Conservation (phyloP, 2,329 filamentous ascomycete genomes). For the Epichloe brachyelytri region DNA sequence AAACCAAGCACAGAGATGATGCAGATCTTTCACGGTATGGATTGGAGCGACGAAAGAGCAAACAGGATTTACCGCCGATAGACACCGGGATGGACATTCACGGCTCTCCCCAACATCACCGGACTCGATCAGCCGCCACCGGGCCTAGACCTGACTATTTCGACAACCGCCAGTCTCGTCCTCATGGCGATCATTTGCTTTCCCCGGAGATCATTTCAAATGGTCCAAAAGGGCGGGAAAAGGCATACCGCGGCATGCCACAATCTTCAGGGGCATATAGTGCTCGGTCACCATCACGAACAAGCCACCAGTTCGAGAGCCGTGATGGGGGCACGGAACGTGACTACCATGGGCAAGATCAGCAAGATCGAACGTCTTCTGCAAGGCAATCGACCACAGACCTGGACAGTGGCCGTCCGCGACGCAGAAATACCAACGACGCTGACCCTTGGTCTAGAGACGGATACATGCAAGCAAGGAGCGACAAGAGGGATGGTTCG, state of each 20-base stretch:
- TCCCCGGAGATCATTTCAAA: slow-evolving; percentile 31
- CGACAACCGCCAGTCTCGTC: slow-evolving; percentile 15
- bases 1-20: neutral
- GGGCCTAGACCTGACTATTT: slow-evolving; percentile 20
- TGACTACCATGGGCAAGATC: slow-evolving; percentile 13
- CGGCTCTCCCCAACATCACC: slow-evolving; percentile 17
- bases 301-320: slow-evolving; percentile 15
- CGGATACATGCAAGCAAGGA: slow-evolving; percentile 11
- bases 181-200: slow-evolving; percentile 22
- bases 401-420: slow-evolving; percentile 14
- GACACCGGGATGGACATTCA: slow-evolving; percentile 26
- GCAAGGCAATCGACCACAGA: slow-evolving; percentile 16
- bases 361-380: slow-evolving; percentile 16
- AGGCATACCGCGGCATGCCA: slow-evolving; percentile 23
- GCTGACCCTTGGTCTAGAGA: slow-evolving; percentile 15
- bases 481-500: slow-evolving; percentile 19
- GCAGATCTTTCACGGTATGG: slow-evolving; percentile 8
- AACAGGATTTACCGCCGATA: slow-evolving; percentile 30
- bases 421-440: slow-evolving; percentile 21
- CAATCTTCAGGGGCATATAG: slow-evolving; percentile 19
- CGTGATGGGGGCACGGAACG: slow-evolving; percentile 16
- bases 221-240: slow-evolving; percentile 28
- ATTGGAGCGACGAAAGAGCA: slow-evolving; percentile 18
- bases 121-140: slow-evolving; percentile 24
- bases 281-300: slow-evolving; percentile 18